phyloP scores from a whole-genome alignment of 2,329 filamentous ascomycete species.

The Arthrobotrys pseudoclavata region DNA sequence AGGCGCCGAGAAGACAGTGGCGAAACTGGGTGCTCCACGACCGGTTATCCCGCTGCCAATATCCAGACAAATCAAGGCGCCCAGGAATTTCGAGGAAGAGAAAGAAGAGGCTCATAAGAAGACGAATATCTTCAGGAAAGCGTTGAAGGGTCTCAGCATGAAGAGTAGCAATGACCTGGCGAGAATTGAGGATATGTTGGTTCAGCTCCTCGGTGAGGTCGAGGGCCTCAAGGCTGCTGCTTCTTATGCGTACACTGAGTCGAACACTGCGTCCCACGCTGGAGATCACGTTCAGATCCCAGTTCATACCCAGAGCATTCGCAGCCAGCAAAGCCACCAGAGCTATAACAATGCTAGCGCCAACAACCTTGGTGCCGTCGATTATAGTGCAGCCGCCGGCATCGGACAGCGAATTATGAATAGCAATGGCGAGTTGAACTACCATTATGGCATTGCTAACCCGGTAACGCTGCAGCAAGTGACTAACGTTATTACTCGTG shows the following conservation, averaged over 20 bases:
- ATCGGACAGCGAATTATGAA: constrained; percentile 61
- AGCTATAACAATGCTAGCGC: constrained; percentile 58
- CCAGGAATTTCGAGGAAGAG: constrained; percentile 70
- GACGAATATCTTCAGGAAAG: constrained; percentile 91
- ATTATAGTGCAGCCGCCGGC: constrained; percentile 66
- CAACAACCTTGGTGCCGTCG: constrained; percentile 65
- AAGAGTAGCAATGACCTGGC: constrained; percentile 89
- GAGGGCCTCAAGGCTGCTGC: constrained; percentile 79
- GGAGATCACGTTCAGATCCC: constrained; percentile 62
- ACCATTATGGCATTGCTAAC: constrained; percentile 64
- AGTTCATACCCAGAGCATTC: constrained; percentile 51
- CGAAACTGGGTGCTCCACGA: constrained; percentile 87
- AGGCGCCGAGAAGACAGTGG: constrained; percentile 86
- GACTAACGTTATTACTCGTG: constrained; percentile 72
- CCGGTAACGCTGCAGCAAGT: constrained; percentile 59
- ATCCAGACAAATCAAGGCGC: constrained; percentile 70
- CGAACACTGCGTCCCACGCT: constrained; percentile 59
- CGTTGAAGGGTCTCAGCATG: constrained; percentile 88
- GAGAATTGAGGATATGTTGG: constrained; percentile 91
- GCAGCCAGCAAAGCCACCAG: constrained; percentile 48
- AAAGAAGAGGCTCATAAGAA: constrained; percentile 76
- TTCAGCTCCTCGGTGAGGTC: constrained; percentile 91
- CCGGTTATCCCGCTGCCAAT: constrained; percentile 78
- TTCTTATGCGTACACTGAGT: constrained; percentile 67
- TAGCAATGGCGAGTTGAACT: constrained; percentile 60